Percentiles rank a stretch among this genome's conserved stretches.
phyloP scores from a whole-genome alignment of 495 filamentous ascomycete genomes.

The Aspergillus ellipticus region DNA sequence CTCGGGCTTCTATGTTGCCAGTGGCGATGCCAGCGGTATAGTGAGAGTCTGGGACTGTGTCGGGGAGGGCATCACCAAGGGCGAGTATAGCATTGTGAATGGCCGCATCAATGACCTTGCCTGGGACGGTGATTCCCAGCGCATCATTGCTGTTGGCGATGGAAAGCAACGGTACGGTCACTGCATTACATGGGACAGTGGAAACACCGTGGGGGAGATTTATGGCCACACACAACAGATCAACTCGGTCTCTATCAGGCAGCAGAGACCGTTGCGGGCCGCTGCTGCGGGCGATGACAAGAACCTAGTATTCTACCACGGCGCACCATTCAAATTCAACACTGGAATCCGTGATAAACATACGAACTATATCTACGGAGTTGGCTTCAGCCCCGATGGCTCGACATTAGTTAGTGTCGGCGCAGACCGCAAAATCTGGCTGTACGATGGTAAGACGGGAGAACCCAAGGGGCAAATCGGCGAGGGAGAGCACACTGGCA shows the following conservation, averaged over 20 bases:
- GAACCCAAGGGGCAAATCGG: slow-evolving; percentile 74
- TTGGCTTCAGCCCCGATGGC: slow-evolving; percentile 89
- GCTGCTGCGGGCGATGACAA: slow-evolving; percentile 89
- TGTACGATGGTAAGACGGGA: slow-evolving; percentile 94
- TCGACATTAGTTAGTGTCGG: slow-evolving; percentile 80
- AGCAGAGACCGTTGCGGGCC: slow-evolving; percentile 83
- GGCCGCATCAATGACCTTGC: slow-evolving; percentile 93
- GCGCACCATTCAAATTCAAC: slow-evolving; percentile 92
- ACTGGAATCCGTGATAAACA: slow-evolving; percentile 72
- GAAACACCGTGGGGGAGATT: slow-evolving; percentile 93
- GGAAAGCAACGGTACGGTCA: slow-evolving; percentile 92
- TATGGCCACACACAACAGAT: slow-evolving; percentile 84
- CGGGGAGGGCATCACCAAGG: slow-evolving; percentile 56
- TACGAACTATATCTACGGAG: slow-evolving; percentile 81
- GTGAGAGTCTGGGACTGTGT: slow-evolving; percentile 85
- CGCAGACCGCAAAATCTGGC: slow-evolving; percentile 80
- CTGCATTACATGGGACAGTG: slow-evolving; percentile 91
- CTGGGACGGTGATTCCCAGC: slow-evolving; percentile 96
- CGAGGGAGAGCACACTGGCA: slow-evolving; percentile 82
- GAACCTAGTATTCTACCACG: slow-evolving; percentile 86
- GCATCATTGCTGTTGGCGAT: slow-evolving; percentile 92
- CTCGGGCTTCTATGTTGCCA: slow-evolving; percentile 93
- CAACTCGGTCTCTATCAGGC: slow-evolving; percentile 86
- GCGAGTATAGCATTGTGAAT: slow-evolving; percentile 91
- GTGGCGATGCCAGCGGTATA: slow-evolving; percentile 77